Conservation (phyloP, 2,329 filamentous ascomycete species). For the Plenodomus biglobosus region DNA sequence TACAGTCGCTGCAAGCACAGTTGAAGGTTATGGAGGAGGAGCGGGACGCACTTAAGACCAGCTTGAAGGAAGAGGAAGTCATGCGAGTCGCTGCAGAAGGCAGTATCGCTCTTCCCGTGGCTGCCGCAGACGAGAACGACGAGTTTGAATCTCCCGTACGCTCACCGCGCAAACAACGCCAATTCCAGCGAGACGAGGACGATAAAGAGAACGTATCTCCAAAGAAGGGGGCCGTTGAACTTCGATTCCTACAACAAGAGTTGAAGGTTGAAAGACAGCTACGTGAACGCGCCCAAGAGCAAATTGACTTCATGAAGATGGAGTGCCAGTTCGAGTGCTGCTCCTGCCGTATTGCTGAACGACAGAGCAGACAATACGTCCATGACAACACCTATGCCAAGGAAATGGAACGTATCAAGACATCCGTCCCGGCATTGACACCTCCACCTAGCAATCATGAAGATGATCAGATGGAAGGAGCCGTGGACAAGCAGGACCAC, state of each 20-base stretch:
- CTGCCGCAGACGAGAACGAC: slow-evolving; percentile 56
- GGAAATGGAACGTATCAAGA: slow-evolving; percentile 43
- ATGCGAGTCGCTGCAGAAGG: slow-evolving; percentile 72
- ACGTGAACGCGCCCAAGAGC: slow-evolving; percentile 69
- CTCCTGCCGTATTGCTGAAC: slow-evolving; percentile 54
- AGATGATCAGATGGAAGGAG: slow-evolving; percentile 40
- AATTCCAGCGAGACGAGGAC: slow-evolving; percentile 46
- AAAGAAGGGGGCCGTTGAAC: slow-evolving; percentile 49
- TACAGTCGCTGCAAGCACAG: slow-evolving; percentile 64
- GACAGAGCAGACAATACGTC: slow-evolving; percentile 44
- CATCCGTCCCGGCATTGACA: slow-evolving; percentile 58
- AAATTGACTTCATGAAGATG: slow-evolving; percentile 73
- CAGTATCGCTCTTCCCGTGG: slow-evolving; percentile 63
- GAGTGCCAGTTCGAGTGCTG: slow-evolving; percentile 72
- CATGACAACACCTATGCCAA: slow-evolving; percentile 40
- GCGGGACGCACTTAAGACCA: slow-evolving; percentile 71
- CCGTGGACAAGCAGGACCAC: slow-evolving; percentile 26
- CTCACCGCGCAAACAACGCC: slow-evolving; percentile 48
- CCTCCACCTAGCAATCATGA: slow-evolving; percentile 66
- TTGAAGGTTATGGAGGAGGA: slow-evolving; percentile 71
- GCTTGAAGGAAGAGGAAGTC: slow-evolving; percentile 72
- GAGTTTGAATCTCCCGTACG: slow-evolving; percentile 66
- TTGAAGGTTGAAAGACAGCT: slow-evolving; percentile 58
- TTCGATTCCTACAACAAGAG: slow-evolving; percentile 54
- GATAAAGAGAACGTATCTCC: slow-evolving; percentile 52